Base-by-base conservation (phyloP, 2,329 filamentous ascomycete species). In the Aspergillus ibericus region DNA sequence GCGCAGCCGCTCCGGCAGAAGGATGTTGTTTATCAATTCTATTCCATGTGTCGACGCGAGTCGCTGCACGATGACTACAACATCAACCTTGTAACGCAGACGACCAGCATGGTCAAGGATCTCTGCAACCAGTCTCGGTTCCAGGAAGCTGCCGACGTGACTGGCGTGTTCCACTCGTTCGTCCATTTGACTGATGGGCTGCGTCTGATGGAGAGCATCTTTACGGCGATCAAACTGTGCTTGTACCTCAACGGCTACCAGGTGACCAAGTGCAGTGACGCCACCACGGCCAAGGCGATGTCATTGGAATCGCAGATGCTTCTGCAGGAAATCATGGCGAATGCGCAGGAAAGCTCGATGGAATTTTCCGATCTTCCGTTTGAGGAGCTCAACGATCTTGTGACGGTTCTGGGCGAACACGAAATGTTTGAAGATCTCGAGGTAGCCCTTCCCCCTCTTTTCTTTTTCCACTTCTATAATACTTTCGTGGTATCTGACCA, bases 361-460 rank as follows among this genome's bases (percentile, higher is more conserved):
- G 67, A 74, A 25, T 74, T 75, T 54, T 64, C 73, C 6, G 69
- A 75, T 16, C 60, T 75, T 1, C 72, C 72, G 3, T 73, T 76
- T 59, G 56, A 59, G 6, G 69, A 75, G 20, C 62, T 76, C 7
- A 75, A 76, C 58, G 70, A 76, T 46, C 63, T 76, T 5, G 70
- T 76, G 57, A 75, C 70, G 3, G 64, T 76, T 0, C 60, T 77
- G 0, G 74, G 74, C 25, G 74, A 76, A 38, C 69, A 76, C 47
- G 70, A 75, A 29, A 70, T 74, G 62, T 75, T 75, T 56, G 65
- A 71, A 16, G 72, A 75, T 20, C 66, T 75, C 1, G 74, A 78
- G 66, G 70, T 71, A 65, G 12, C 25, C 36, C 2, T 7, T 13
- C 15, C 10, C n/a, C 3, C n/a, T 10, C 27, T 46, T 8, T 10